Base-by-base conservation (phyloP, 2,329 filamentous ascomycete species). In the Mycosphaerella arachidis region DNA sequence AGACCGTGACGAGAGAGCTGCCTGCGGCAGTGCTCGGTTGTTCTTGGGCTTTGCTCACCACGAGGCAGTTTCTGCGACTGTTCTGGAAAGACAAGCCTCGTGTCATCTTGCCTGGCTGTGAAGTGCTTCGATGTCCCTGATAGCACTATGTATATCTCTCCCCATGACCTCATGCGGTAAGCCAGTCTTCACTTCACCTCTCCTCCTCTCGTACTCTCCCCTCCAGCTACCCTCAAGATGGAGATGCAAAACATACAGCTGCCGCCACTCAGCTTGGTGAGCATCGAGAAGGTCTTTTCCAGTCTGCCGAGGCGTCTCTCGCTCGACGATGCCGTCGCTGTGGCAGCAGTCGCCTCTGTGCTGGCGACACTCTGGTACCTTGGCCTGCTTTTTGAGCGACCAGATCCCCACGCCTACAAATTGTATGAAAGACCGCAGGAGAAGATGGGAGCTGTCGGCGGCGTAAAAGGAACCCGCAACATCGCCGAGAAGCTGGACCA, bases 401-500 rank as follows among this genome's bases (percentile, higher is more conserved):
- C 79, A 8, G 80, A 84, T 62, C 81, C 81, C 5, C 76, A 81
- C 58, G 66, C 76, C 40, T 72, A 81, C 63, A 70, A 82, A 27
- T 79, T 74, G 67, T 84, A 77, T 54, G 77, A 83, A 63, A 74
- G 75, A 40, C 81, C 81, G 16, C 81, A 81, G 61, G 63, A 78
- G 55, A 72, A 71, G 45, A 67, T 73, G 54, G 71, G 71, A 35
- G 64, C 30, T 30, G 9, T 57, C n/a, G 64, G 64, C 31, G 65
- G 50, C 50, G 62, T 79, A 0, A 74, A 79, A 48, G 56, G 56
- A 16, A 58, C 56, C 30, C 35, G 50, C 12, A 76, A 83, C 61
- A 77, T 83, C 59, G 76, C 77, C 0, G 71, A 77, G 58, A 76
- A 75, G 48, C 66, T 80, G 10, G 70, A 73, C 31, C 74, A 80